A percentile compares a stretch with the other conserved stretches of the same genome.
Evolutionary conservation across 1,284 basidiomycete species (phyloP).

Genomic region (Fomitopsis betulina): DNA sequence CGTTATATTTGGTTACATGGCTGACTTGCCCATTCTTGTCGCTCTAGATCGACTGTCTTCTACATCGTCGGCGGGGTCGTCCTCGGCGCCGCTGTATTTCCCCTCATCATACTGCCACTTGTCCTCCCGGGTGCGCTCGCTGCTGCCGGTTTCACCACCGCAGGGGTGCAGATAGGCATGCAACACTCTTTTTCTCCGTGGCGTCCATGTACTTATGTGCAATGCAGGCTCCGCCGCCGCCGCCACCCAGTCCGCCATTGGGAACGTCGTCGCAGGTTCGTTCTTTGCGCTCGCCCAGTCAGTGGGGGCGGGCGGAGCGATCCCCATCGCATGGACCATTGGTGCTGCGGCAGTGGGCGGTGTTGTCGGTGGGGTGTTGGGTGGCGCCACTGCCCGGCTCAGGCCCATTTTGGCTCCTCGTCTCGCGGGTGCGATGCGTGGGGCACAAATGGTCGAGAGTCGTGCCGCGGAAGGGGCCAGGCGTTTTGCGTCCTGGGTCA

Average conservation of each 20-base stretch:
- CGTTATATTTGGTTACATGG: too few relatives aligned
- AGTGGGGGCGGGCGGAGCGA: slow-evolving; percentile 13
- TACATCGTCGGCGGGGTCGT: neutral
- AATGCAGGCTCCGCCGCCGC: slow-evolving; percentile 11
- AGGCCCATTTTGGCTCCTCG: neutral
- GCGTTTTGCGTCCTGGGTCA: neutral
- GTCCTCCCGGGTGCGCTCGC: neutral
- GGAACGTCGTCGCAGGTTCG: slow-evolving; percentile 12
- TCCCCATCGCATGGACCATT: neutral
- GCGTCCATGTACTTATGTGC: too few relatives aligned
- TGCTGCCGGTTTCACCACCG: neutral
- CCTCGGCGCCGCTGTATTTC: neutral
- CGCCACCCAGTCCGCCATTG: slow-evolving; percentile 9
- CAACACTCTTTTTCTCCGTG: neutral
- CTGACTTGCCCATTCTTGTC: too few relatives aligned
- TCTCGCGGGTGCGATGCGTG: neutral
- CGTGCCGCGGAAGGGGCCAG: neutral
- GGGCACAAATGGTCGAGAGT: neutral
- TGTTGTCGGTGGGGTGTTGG: neutral
- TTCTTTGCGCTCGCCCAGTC: slow-evolving; percentile 12
- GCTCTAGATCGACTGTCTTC: neutral
- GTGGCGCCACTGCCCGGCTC: neutral
- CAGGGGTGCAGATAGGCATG: neutral
- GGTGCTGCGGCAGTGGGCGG: neutral
- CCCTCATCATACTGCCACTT: neutral